phyloP scores from a whole-genome alignment of 2,329 filamentous ascomycete species.

The Phyllosticta paracitricarpa region DNA sequence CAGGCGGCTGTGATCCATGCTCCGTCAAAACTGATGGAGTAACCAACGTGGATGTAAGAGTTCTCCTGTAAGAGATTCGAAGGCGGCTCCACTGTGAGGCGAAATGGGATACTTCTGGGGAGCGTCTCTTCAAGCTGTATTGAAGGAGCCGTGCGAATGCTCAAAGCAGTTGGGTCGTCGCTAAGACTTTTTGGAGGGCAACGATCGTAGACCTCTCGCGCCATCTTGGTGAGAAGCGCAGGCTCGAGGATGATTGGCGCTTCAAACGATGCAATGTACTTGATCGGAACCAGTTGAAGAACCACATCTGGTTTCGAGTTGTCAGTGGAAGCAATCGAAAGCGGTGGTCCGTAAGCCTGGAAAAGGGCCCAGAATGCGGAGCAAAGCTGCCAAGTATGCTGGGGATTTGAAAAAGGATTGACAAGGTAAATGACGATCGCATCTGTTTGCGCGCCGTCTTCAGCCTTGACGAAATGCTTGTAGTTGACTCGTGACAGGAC shows the following conservation, averaged over 20 bases:
- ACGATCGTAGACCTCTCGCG: slow-evolving; percentile 68
- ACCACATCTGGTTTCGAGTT: slow-evolving; percentile 50
- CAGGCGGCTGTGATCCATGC: slow-evolving; percentile 72
- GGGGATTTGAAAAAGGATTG: slow-evolving; percentile 54
- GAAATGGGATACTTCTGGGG: slow-evolving; percentile 66
- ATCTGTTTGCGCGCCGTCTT: slow-evolving; percentile 40
- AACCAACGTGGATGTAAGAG: slow-evolving; percentile 70
- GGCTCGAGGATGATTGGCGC: slow-evolving; percentile 50
- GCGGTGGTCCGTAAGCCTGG: slow-evolving; percentile 47
- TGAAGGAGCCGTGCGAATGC: slow-evolving; percentile 52
- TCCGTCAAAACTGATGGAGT: slow-evolving; percentile 64
- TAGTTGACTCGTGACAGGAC: slow-evolving; percentile 24
- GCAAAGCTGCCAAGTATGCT: slow-evolving; percentile 57
- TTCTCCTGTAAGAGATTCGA: slow-evolving; percentile 68
- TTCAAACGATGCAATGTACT: slow-evolving; percentile 54
- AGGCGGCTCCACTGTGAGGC: slow-evolving; percentile 56
- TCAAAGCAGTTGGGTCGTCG: slow-evolving; percentile 34
- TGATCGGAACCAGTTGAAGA: slow-evolving; percentile 63
- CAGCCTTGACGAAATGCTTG: slow-evolving; percentile 22
- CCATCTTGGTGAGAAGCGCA: slow-evolving; percentile 32
- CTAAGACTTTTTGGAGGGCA: slow-evolving; percentile 43
- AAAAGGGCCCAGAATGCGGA: slow-evolving; percentile 64
- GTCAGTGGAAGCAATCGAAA: slow-evolving; percentile 31
- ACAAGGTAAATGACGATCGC: slow-evolving; percentile 64
- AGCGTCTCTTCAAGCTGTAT: slow-evolving; percentile 62